A percentile compares a stretch with the other conserved stretches of the same genome.
phyloP scores from a whole-genome alignment of 2,329 filamentous ascomycete genomes.

The Penicillium sp. region DNA sequence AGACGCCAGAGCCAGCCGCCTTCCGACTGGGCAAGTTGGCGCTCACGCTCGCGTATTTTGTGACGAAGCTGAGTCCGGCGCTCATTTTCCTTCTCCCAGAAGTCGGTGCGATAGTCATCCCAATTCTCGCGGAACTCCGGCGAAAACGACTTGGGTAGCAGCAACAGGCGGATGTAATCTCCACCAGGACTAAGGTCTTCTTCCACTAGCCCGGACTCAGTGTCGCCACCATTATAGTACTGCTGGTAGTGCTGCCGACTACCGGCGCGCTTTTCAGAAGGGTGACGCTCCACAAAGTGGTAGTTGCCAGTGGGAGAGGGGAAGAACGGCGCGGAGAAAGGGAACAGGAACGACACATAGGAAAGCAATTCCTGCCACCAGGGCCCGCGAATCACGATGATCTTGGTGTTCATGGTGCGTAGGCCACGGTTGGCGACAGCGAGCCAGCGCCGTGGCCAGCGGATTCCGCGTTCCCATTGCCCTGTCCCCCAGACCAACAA shows the following conservation, averaged over 20 bases:
- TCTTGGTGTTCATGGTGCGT: conserved; percentile 90
- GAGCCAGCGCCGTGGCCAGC: conserved; percentile 92
- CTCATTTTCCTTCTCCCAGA: conserved; percentile 97
- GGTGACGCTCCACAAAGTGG: conserved; percentile 67
- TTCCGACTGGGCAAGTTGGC: conserved; percentile 63
- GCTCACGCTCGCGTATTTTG: conserved; percentile 67
- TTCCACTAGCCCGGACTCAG: conserved; percentile 64
- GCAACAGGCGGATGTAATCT: conserved; percentile 83
- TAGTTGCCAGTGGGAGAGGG: conserved; percentile 65
- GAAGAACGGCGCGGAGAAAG: conserved; percentile 66
- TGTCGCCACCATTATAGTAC: conserved; percentile 56
- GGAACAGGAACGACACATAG: conserved; percentile 72
- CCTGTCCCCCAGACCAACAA: conserved; percentile 90
- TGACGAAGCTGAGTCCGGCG: conserved; percentile 69
- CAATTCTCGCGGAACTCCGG: conserved; percentile 94
- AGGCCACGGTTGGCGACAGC: conserved; percentile 84
- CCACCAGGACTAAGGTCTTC: conserved; percentile 89
- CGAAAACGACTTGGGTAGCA: conserved; percentile 92
- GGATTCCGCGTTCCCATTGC: conserved; percentile 91
- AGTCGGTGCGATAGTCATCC: conserved; percentile 90
- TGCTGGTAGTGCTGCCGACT: conserved; percentile 35
- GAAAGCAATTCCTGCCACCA: conserved; percentile 77
- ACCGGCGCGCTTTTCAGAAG: conserved; percentile 39
- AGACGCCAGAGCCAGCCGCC: conserved; percentile 84
- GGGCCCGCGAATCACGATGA: conserved; percentile 79